A percentile compares a stretch with the other conserved stretches of the same genome.
These are phyloP conservation scores for Pseudogymnoascus sp. DNA, from an alignment of 2,329 filamentous ascomycete species.

Conservation along the genomic window DNA sequence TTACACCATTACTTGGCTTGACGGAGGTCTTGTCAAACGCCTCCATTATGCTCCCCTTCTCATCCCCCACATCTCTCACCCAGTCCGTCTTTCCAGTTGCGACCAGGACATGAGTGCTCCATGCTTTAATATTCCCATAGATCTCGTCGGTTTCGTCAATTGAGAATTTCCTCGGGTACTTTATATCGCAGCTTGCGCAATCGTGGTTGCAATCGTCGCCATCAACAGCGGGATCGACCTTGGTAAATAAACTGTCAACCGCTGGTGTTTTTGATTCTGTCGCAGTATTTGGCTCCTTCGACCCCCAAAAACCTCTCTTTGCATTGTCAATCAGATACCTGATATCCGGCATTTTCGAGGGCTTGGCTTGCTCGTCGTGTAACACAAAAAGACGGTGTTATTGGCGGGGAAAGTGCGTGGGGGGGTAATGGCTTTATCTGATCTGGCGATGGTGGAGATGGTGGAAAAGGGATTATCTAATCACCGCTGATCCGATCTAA, in stretches of 20 bases:
- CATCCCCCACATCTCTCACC: slow-evolving; percentile 81
- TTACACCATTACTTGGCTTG: slow-evolving; percentile 60
- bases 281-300: slow-evolving; percentile 16
- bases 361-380: background rate
- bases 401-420: background rate
- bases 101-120: slow-evolving; percentile 82
- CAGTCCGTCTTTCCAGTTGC: slow-evolving; percentile 96
- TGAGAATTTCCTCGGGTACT: slow-evolving; percentile 64
- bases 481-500: background rate
- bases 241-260: slow-evolving; percentile 53
- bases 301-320: slow-evolving; percentile 20
- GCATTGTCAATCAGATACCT: slow-evolving; percentile 23
- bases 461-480: background rate
- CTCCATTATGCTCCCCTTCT: slow-evolving; percentile 78
- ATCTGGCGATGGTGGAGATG: background rate
- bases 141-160: slow-evolving; percentile 71
- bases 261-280: slow-evolving; percentile 9
- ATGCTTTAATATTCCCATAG: slow-evolving; percentile 79
- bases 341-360: slow-evolving; percentile 11
- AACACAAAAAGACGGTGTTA: background rate
- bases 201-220: slow-evolving; percentile 86
- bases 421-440: slow-evolving; percentile 1
- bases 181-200: slow-evolving; percentile 71
- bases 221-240: slow-evolving; percentile 66
- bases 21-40: slow-evolving; percentile 52